Base-by-base conservation (phyloP, 495 filamentous ascomycete species). In the Daldinia grandis region DNA sequence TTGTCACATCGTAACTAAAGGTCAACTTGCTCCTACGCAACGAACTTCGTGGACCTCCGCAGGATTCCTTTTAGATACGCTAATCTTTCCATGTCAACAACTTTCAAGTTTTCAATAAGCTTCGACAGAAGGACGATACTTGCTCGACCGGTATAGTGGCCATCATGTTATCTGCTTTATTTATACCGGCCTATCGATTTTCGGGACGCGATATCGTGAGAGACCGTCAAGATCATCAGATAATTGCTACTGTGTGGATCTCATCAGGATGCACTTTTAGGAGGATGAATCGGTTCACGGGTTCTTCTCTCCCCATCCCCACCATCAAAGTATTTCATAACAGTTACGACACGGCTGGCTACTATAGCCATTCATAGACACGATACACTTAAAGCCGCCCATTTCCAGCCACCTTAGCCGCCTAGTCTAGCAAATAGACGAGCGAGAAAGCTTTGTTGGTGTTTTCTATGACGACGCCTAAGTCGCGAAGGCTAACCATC, bases 81-180 rank as follows among this genome's bases (percentile, higher is more conserved):
- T 5, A 30, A 53, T 30, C 24, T 17, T n/a, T 24, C 5, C 1
- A 28, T 6, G 14, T 9, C 4, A n/a, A 30, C 25, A n/a, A 28
- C 2, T n/a, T 47, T 21, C 42, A 47, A 4, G 9, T 24, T 47
- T 47, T 47, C 3, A 9, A 28, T 53, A 14, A 30, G 5, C 14
- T 25, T 53, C 12, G 10, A 14, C 49, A 28, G 2, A 15, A 51
- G 24, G n/a, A 33, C 30, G 54, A 21, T 12, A 9, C 17, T n/a
- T 5, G 3, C 31, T 35, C 19, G 30, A 35, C 19, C 54, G 30
- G 38, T 17, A 31, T 35, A 38, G 54, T 38, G 24, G 21, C 21
- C 54, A 57, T 37, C 17, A 57, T 57, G 54, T 57, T 37, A 14
- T 37, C 31, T 21, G 8, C 37, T 19, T 24, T 40, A 57, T 57